phyloP scores from a whole-genome alignment of 2,329 filamentous ascomycete species.

The Ophiobolus disseminans region DNA sequence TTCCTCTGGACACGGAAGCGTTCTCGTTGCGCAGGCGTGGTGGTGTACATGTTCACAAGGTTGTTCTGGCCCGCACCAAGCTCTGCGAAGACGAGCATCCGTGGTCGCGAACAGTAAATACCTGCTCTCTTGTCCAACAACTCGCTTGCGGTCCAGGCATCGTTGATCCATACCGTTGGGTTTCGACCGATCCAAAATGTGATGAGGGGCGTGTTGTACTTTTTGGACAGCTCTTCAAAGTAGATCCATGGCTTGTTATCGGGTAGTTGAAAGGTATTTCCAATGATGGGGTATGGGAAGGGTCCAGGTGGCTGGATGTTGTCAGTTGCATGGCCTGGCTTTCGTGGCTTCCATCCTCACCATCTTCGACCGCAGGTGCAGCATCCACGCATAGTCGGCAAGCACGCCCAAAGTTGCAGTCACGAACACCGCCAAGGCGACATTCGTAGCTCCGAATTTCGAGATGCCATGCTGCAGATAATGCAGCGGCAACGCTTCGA shows the following conservation, averaged over 20 bases:
- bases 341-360: slow-evolving; percentile 29
- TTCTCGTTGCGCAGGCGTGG: slow-evolving; percentile 37
- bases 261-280: slow-evolving; percentile 64
- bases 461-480: slow-evolving; percentile 42
- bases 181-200: slow-evolving; percentile 62
- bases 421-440: slow-evolving; percentile 30
- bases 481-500: slow-evolving; percentile 37
- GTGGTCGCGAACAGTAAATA: slow-evolving; percentile 61
- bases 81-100: slow-evolving; percentile 56
- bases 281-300: slow-evolving; percentile 61
- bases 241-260: slow-evolving; percentile 65
- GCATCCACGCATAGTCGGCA: slow-evolving; percentile 59
- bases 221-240: slow-evolving; percentile 62
- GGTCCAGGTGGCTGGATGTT: slow-evolving; percentile 60
- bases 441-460: slow-evolving; percentile 33
- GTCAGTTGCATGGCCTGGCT: neutral
- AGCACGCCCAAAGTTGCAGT: slow-evolving; percentile 33
- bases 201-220: slow-evolving; percentile 58
- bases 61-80: slow-evolving; percentile 45
- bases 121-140: slow-evolving; percentile 60
- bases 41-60: slow-evolving; percentile 46
- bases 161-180: slow-evolving; percentile 52
- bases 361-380: slow-evolving; percentile 59
- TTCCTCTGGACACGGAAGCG: slow-evolving; percentile 43
- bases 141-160: slow-evolving; percentile 60